A percentile compares a stretch with the other conserved stretches of the same genome.
phyloP scores from a whole-genome alignment of 805 yeast genomes.

The Kazachstania psychrophila region DNA sequence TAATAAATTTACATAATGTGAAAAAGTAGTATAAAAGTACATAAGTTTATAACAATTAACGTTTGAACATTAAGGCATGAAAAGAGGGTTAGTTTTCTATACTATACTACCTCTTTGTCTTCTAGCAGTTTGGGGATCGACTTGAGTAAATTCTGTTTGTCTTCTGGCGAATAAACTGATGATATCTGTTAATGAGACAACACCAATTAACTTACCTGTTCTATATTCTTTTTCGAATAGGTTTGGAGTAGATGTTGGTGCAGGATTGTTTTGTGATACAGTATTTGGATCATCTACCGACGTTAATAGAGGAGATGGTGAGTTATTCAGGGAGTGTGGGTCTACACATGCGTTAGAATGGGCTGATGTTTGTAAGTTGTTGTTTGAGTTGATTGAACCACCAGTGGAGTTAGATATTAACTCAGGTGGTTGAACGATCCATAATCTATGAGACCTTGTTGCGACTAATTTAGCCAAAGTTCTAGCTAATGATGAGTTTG shows the following conservation, averaged over 20 bases:
- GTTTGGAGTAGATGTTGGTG: conserved; percentile 16
- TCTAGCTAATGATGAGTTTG: conserved; percentile 69
- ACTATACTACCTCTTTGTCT: conserved; percentile 65
- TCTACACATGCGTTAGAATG: not conserved
- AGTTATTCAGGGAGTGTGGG: conserved; percentile 7
- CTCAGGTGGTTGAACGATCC: conserved; percentile 61
- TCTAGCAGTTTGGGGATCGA: conserved; percentile 83
- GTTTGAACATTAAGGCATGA: not conserved
- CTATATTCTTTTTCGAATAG: conserved; percentile 40
- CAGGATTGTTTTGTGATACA: conserved; percentile 6
- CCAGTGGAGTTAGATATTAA: conserved; percentile 27
- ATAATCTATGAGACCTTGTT: conserved; percentile 81
- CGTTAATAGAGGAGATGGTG: conserved; percentile 19
- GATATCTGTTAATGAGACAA: conserved; percentile 84
- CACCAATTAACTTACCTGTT: conserved; percentile 82
- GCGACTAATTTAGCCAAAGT: conserved; percentile 93
- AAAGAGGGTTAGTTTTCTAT: not conserved
- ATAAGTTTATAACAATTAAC: too few relatives aligned
- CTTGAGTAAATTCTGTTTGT: conserved; percentile 51
- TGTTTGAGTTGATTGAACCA: conserved; percentile 2
- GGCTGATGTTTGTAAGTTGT: not conserved
- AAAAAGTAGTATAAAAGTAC: too few relatives aligned
- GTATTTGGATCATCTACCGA: conserved; percentile 17
- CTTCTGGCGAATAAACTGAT: conserved; percentile 66
- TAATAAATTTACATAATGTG: too few relatives aligned